Conservation (phyloP, 2,329 filamentous ascomycete species). For the Neonectria punicea region DNA sequence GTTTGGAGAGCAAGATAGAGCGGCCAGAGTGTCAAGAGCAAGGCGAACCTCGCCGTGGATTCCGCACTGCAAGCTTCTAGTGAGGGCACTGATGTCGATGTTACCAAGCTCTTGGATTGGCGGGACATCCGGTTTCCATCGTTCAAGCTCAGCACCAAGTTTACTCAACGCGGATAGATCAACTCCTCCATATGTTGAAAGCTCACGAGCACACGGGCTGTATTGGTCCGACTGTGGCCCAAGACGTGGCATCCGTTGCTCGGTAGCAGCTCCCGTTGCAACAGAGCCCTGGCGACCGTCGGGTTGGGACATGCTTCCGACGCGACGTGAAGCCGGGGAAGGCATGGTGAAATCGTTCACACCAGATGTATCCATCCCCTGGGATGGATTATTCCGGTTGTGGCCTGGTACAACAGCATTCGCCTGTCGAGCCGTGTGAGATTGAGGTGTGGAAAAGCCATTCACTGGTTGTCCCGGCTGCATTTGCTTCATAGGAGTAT, state of each 20-base stretch:
- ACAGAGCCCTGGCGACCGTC: slow-evolving; percentile 44
- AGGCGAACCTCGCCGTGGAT: slow-evolving; percentile 90
- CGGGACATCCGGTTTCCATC: slow-evolving; percentile 79
- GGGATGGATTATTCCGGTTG: slow-evolving; percentile 61
- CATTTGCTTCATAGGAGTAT: slow-evolving; percentile 55
- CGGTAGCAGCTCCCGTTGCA: slow-evolving; percentile 31
- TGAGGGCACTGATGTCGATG: slow-evolving; percentile 90
- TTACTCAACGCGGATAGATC: slow-evolving; percentile 72
- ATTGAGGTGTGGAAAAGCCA: slow-evolving; percentile 50
- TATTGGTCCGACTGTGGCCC: slow-evolving; percentile 63
- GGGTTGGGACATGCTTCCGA: slow-evolving; percentile 53
- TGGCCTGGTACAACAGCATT: slow-evolving; percentile 49
- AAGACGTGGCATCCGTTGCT: slow-evolving; percentile 51
- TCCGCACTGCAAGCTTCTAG: slow-evolving; percentile 88
- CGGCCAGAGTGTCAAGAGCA: slow-evolving; percentile 84
- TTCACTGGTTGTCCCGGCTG: slow-evolving; percentile 53
- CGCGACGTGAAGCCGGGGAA: slow-evolving; percentile 56
- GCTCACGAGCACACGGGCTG: slow-evolving; percentile 63
- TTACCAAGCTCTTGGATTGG: slow-evolving; percentile 81
- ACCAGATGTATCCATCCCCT: slow-evolving; percentile 56
- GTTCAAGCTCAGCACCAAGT: slow-evolving; percentile 73
- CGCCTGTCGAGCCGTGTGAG: slow-evolving; percentile 39
- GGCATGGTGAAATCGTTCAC: slow-evolving; percentile 55
- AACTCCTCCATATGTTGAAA: slow-evolving; percentile 76
- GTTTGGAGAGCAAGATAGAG: slow-evolving; percentile 70